Evolutionary conservation across 306 rosid species (phyloP), one percentile per base, ranked within the genome.

Genomic region (Elaeagnus macrophylla): DNA sequence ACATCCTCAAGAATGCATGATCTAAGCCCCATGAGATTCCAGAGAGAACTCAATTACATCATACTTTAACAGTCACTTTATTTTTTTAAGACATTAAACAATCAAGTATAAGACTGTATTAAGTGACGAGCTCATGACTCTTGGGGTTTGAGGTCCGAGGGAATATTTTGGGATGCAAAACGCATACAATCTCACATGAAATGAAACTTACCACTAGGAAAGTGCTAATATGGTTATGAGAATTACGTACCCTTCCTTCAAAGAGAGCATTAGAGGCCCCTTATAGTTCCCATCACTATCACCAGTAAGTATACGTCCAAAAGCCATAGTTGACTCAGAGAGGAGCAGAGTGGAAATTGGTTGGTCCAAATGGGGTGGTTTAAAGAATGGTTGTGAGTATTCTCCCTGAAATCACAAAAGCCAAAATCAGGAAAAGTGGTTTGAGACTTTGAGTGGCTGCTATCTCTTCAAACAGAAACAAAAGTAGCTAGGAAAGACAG

Each of bases 301-400:
- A 47, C 94, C 75, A 56, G 74, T 65, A 66, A 93, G 94, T 61
- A 78, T 79, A 15, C 96, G 96, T 53, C 99, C 99, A 60, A 70
- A 81, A 66, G 94, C 96, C 96, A 93, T 88, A 8, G 89, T 73
- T 72, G 96, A 84, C 78, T 93, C 96, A 44, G 87, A 80, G 12
- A 93, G 94, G 47, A 88, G 77, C 70, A 93, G 79, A 66, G 94
- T 88, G 61, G 94, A 81, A 59, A 93, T 70, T 16, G 99, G 99
- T 67, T 93, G 99, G 40, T 93, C 99, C 84, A 93, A 76, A 69
- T 93, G 99, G 7, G 99, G 99, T 54, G 99, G 99, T 74, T 93
- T 93, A 64, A 76, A 77, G 81, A 93, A 93, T 69, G 99, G 99
- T 76, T 93, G 99, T 51, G 99, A 87, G 64, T 80, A 75, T 68